phyloP scores from a whole-genome alignment of 768 basidiomycete species.

The Tulasnella sp. region DNA sequence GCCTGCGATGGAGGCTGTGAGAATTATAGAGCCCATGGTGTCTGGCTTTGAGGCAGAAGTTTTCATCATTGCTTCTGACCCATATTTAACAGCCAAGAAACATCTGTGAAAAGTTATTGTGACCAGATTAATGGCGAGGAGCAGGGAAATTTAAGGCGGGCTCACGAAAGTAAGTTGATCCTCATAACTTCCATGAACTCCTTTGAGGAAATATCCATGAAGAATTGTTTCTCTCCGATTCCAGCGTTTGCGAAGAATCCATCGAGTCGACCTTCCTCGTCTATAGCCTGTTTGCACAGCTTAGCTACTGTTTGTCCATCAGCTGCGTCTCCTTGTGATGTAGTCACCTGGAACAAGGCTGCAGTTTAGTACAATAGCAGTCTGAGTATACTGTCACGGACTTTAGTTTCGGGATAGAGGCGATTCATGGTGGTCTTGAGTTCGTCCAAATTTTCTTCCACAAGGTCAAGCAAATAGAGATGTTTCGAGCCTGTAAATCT shows the following conservation, averaged over 20 bases:
- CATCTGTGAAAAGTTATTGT: conserved; percentile 37
- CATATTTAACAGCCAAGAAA: conserved; percentile 82
- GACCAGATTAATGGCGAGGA: not conserved
- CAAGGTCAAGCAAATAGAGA: conserved; percentile 41
- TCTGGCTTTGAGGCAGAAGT: conserved; percentile 14
- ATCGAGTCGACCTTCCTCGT: conserved; percentile 77
- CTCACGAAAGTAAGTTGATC: conserved; percentile 56
- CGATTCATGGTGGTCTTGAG: conserved; percentile 54
- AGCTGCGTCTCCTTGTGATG: conserved; percentile 68
- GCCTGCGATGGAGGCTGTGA: conserved; percentile 16
- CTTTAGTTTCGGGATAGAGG: conserved; percentile 69
- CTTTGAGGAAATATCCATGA: conserved; percentile 47
- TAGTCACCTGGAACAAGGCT: conserved; percentile 45
- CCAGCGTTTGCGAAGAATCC: conserved; percentile 94
- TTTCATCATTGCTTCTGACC: conserved; percentile 65
- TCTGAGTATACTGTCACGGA: conserved; percentile 22
- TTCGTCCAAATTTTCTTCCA: conserved; percentile 49
- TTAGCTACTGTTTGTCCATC: conserved; percentile 54
- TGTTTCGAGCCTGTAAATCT: conserved; percentile 10
- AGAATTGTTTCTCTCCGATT: conserved; percentile 31
- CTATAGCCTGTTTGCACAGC: conserved; percentile 56
- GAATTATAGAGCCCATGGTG: conserved; percentile 16
- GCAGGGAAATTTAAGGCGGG: conserved; percentile 7
- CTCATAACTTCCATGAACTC: conserved; percentile 64
- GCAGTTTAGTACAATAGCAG: not conserved